Evolutionary conservation across 805 yeast species (phyloP), one percentile per base, ranked within the genome.

Genomic region (Sungouiozyma ichnusensis): DNA sequence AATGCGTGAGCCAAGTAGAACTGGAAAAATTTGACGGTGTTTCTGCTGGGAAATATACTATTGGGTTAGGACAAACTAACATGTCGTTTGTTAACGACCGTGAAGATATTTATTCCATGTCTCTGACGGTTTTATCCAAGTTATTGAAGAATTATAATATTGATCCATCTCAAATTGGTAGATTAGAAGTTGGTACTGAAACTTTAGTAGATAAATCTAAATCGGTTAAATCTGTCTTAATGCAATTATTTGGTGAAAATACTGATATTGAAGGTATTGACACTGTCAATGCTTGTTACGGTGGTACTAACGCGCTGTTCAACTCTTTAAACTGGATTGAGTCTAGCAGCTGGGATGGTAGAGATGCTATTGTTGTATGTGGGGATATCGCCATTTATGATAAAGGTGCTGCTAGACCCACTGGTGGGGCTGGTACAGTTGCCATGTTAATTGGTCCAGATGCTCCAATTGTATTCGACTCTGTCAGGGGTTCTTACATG

Each of bases 381-480:
- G 97, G 97, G 67, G 98, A 92, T 67, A 92, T 92, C 65, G 98
- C 98, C 60, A 81, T 92, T 53, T 92, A 92, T 68, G 87, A 88
- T 57, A 77, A 88, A 69, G 98, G 98, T 63, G 82, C 94, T 33
- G 98, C 98, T 44, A 82, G 98, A 74, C 98, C 98, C 60, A 92
- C 98, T 41, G 98, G 98, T 65, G 98, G 98, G 71, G 97, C 94
- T 42, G 98, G 98, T 63, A 74, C 94, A 38, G 94, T 90, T 46
- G 98, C 98, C 36, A 57, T 92, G 61, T 77, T 84, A 63, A 85
- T 92, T 57, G 98, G 98, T 40, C 95, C 97, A 41, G 95, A 92
- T 62, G 97, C 98, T 34, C 98, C 98, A 51, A 74, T 92, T 52
- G 96, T 85, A 34, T 80, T 92, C 55, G 97, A 92, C 55, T 68